A percentile compares a stretch with the other conserved stretches of the same genome.
Conservation (phyloP, 768 basidiomycete genomes). For the Stropharia rugosoannulata region DNA sequence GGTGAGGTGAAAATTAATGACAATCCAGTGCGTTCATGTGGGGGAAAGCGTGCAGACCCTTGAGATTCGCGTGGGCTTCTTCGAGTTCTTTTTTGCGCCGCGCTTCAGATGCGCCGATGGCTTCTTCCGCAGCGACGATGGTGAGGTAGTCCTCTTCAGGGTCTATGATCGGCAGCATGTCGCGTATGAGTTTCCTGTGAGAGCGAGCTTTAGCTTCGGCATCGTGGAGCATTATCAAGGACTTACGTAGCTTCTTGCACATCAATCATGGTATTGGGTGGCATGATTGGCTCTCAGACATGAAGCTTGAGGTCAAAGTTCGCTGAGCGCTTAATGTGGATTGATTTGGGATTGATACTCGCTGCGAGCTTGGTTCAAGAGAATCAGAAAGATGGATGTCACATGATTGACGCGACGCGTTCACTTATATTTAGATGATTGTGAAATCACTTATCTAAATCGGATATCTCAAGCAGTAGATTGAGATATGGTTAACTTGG, state of each 20-base stretch:
- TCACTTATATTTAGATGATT: no score
- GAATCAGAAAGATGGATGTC: no score
- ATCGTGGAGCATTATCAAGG: not conserved
- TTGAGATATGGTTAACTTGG: no score
- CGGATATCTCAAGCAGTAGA: no score
- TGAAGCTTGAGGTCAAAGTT: no score
- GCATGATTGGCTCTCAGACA: no score
- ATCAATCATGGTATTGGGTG: slow-evolving; percentile 29
- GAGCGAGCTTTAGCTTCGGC: not conserved
- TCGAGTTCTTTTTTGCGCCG: slow-evolving; percentile 67
- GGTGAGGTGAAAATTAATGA: no score
- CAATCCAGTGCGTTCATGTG: not conserved
- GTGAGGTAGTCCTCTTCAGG: slow-evolving; percentile 79
- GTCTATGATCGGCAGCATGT: slow-evolving; percentile 72
- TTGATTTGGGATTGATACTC: no score
- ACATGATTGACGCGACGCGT: no score
- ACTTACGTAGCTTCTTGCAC: slow-evolving; percentile 48
- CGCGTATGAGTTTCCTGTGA: slow-evolving; percentile 61
- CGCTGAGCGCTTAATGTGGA: no score
- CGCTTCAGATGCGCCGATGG: slow-evolving; percentile 56
- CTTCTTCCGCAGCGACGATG: slow-evolving; percentile 72
- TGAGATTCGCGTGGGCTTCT: slow-evolving; percentile 61
- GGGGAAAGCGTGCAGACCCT: slow-evolving; percentile 41
- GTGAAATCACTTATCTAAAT: no score
- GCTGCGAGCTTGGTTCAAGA: no score